Base-by-base conservation (phyloP, 2,329 filamentous ascomycete species). In the Aspergillus bombycis region DNA sequence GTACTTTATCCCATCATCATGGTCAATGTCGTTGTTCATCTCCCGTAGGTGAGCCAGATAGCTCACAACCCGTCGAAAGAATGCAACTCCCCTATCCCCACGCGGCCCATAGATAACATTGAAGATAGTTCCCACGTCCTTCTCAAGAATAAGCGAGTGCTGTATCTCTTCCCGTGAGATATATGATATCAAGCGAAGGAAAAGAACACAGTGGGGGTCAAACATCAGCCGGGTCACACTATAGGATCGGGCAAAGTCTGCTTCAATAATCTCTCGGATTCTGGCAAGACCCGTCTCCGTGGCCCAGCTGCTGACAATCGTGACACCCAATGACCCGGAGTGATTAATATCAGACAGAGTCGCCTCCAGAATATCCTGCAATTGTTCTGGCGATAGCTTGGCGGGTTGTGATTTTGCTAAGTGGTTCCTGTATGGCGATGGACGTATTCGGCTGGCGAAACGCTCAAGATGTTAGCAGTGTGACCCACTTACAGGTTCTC, bases 221-320 rank as follows among this genome's bases (percentile, higher is more conserved):
- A 66, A 65, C 60, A 63, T 66, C 1, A 46, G 62, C 4, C 26
- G 58, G n/a, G 56, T 52, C 36, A 66, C 65, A 12, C 65, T 66
- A 14, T 66, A 66, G 4, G 52, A 14, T 1, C 10, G 28, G 19
- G 60, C 58, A 23, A 65, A 65, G 2, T 63, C 52, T 4, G 65
- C 41, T 34, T 66, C 65, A 8, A 61, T 60, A 3, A 65, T 61
- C n/a, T 58, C 54, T 21, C 58, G 57, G 9, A 21, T 19, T 21
- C 41, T 45, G 16, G 41, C 41, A 10, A 45, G 41, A 7, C 41
- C 41, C 6, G 41, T 14, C 2, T 45, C 41, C 8, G 41, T 45
- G n/a, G 41, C 41, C 41, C 41, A 45, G n/a, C 10, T 21, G n/a
- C n/a, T 6, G 41, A 45, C n/a, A 19, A 45, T 21, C 1, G 2